Percentiles rank a stretch among this genome's conserved stretches.
Evolutionary conservation across 176 grass and related monocot genomes (phyloP).

Genomic region (Oryza australiensis): DNA sequence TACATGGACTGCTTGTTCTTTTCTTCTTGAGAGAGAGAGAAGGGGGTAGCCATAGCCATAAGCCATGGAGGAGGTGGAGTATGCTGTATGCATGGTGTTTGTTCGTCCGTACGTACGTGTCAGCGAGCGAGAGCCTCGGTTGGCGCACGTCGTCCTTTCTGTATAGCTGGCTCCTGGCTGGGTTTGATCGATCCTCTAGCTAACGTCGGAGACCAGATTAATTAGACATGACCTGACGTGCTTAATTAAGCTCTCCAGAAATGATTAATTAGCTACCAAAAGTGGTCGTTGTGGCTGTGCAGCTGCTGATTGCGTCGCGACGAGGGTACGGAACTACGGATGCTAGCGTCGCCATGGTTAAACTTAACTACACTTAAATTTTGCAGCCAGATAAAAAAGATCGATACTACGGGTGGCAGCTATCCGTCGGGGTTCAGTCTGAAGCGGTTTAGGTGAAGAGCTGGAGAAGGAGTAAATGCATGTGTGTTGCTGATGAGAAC

Average conservation of each 20-base stretch:
- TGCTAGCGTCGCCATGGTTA: not conserved
- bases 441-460: not conserved
- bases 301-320: conserved; percentile 20
- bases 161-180: conserved; percentile 47
- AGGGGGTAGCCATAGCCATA: not conserved
- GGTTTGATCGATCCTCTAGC: conserved; percentile 12
- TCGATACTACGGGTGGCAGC: not conserved
- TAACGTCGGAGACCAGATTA: conserved; percentile 30
- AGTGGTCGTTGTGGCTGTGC: not conserved
- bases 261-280: not conserved
- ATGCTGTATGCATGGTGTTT: conserved; percentile 7
- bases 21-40: not conserved
- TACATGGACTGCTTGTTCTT: too few relatives aligned
- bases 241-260: not conserved
- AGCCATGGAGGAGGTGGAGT: not conserved
- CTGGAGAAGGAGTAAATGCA: not conserved
- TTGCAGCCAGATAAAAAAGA: not conserved
- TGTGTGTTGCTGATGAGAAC: not conserved
- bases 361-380: not conserved
- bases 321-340: conserved; percentile 7
- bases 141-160: conserved; percentile 28
- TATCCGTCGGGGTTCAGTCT: not conserved
- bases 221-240: conserved; percentile 15
- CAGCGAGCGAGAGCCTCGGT: conserved; percentile 23
- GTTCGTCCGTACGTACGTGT: conserved; percentile 26